These are phyloP conservation scores for Penicillium sp. DNA, from an alignment of 2,329 filamentous ascomycete species.

Conservation along the genomic window DNA sequence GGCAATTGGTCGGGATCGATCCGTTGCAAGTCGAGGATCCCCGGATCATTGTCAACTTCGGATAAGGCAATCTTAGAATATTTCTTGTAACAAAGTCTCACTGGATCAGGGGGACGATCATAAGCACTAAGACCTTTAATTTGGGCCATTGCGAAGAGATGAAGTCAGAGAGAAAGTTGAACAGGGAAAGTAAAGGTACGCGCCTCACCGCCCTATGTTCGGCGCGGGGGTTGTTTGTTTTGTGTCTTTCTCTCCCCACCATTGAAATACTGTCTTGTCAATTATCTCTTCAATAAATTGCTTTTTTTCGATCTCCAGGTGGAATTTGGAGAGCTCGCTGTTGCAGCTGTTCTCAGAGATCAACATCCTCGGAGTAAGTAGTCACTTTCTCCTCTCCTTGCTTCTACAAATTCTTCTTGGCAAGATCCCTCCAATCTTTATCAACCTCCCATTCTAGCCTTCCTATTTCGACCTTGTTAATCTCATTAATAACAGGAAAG, in stretches of 20 bases:
- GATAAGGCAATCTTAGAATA: conserved; percentile 62
- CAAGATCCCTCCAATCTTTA: conserved; percentile 9
- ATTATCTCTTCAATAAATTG: conserved; percentile 11
- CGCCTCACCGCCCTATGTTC: conserved; percentile 30
- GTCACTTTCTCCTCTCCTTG: conserved; percentile 13
- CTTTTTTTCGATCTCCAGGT: conserved; percentile 3
- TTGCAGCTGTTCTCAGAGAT: conserved; percentile 2
- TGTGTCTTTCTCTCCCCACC: conserved; percentile 27
- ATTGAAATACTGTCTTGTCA: conserved; percentile 8
- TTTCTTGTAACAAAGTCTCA: conserved; percentile 72
- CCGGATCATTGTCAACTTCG: conserved; percentile 53
- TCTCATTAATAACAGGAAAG: not conserved
- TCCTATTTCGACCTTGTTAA: conserved; percentile 5
- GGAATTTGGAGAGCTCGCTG: conserved; percentile 10
- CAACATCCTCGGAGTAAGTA: conserved; percentile 1
- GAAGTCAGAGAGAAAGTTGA: not conserved
- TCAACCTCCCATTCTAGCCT: not conserved
- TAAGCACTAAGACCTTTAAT: conserved; percentile 64
- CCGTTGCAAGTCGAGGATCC: conserved; percentile 56
- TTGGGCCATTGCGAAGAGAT: conserved; percentile 27
- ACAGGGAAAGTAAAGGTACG: conserved; percentile 13
- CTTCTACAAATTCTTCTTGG: conserved; percentile 10
- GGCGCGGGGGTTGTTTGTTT: conserved; percentile 40
- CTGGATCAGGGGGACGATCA: conserved; percentile 68
- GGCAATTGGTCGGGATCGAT: conserved; percentile 36